phyloP scores from a whole-genome alignment of 371 early-diverging fungal genomes.

The Apophysomyces elegans region DNA sequence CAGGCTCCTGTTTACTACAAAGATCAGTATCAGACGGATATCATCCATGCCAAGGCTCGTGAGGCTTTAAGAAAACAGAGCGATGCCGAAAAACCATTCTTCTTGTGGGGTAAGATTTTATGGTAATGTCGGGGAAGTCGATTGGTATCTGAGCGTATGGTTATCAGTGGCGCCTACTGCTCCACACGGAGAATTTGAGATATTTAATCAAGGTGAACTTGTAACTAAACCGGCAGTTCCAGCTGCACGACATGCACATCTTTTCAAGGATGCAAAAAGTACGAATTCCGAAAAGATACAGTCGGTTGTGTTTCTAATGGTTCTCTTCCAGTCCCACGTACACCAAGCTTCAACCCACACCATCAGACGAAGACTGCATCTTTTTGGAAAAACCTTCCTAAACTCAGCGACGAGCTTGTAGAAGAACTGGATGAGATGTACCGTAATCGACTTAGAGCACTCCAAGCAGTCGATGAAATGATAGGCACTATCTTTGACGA shows the following conservation, averaged over 20 bases:
- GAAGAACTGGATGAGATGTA: constrained; percentile 58
- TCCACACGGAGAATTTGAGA: constrained; percentile 46
- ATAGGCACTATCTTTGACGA: constrained; percentile 59
- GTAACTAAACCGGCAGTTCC: constrained; percentile 50
- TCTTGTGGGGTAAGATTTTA: neutral
- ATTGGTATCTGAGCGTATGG: too few relatives aligned
- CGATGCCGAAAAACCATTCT: constrained; percentile 50
- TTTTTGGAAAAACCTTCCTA: constrained; percentile 54
- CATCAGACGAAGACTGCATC: constrained; percentile 58
- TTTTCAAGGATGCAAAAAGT: constrained; percentile 59
- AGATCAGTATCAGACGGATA: constrained; percentile 64
- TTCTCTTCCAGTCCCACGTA: constrained; percentile 56
- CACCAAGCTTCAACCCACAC: constrained; percentile 63
- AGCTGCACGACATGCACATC: constrained; percentile 52
- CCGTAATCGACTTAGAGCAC: constrained; percentile 60
- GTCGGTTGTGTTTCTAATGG: constrained; percentile 5
- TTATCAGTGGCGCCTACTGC: constrained; percentile 23
- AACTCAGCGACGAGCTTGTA: constrained; percentile 38
- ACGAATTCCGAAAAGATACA: constrained; percentile 1
- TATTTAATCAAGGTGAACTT: constrained; percentile 23
- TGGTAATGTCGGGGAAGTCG: too few relatives aligned
- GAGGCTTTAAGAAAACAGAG: constrained; percentile 50
- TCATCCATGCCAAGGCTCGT: constrained; percentile 62
- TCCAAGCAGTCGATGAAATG: constrained; percentile 70
- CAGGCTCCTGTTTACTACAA: constrained; percentile 51